These are phyloP conservation scores for Fusarium circinatum DNA, from an alignment of 2,329 filamentous ascomycete species.

Conservation along the genomic window DNA sequence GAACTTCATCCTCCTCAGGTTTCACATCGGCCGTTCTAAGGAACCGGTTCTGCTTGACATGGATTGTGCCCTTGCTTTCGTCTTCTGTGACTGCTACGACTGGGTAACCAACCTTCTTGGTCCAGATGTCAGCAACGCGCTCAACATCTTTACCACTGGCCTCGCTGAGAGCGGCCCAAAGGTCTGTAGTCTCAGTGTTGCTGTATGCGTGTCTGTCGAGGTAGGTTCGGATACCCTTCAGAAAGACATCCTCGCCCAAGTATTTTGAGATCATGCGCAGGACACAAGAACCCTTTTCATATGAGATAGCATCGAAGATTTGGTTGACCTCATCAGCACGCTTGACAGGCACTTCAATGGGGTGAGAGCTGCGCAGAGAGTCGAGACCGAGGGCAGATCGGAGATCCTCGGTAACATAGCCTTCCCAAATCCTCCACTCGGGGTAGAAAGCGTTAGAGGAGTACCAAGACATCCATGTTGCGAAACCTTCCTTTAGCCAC, in stretches of 20 bases:
- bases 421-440: constrained; percentile 98
- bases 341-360: constrained; percentile 96
- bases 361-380: constrained; percentile 92
- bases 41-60: constrained; percentile 95
- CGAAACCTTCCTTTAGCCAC: constrained; percentile 96
- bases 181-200: constrained; percentile 89
- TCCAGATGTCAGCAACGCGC: constrained; percentile 95
- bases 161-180: constrained; percentile 88
- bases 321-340: constrained; percentile 96
- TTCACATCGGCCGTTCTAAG: constrained; percentile 91
- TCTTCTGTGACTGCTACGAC: constrained; percentile 82
- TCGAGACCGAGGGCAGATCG: constrained; percentile 89
- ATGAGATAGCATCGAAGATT: constrained; percentile 98
- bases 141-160: constrained; percentile 92
- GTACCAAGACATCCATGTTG: constrained; percentile 67
- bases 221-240: constrained; percentile 90
- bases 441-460: constrained; percentile 95
- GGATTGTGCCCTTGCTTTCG: constrained; percentile 75
- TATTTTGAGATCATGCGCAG: constrained; percentile 98
- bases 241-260: constrained; percentile 89
- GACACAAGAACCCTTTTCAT: constrained; percentile 95
- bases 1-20: constrained; percentile 86
- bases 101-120: constrained; percentile 93
- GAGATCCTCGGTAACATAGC: constrained; percentile 91
- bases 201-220: constrained; percentile 97